Evolutionary conservation across 495 filamentous ascomycete genomes (phyloP).

Genomic region (Hyaloscypha variabilis): DNA sequence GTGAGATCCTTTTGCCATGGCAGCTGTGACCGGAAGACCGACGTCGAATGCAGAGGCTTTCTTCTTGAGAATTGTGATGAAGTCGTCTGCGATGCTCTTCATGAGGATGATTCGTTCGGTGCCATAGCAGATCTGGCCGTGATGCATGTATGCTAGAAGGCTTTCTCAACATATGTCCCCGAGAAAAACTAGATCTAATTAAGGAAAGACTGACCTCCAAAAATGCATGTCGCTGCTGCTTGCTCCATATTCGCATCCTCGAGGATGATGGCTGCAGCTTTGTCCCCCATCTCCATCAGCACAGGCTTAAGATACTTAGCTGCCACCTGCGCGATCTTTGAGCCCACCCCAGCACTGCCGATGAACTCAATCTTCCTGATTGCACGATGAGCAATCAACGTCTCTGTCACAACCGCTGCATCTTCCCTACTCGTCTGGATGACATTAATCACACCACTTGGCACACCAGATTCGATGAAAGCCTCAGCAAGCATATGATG

Average conservation of each 20-base stretch:
- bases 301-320: conserved; percentile 65
- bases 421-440: conserved; percentile 51
- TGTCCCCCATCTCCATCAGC: conserved; percentile 65
- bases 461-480: conserved; percentile 74
- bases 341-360: conserved; percentile 58
- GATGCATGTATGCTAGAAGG: conserved; percentile 40
- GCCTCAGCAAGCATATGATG: conserved; percentile 72
- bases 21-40: too few relatives aligned
- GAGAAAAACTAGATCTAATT: too few relatives aligned
- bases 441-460: conserved; percentile 58
- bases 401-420: conserved; percentile 53
- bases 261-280: conserved; percentile 61
- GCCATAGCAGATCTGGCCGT: conserved; percentile 87
- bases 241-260: conserved; percentile 62
- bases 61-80: conserved; percentile 42
- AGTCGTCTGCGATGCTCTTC: conserved; percentile 63
- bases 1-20: too few relatives aligned
- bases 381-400: conserved; percentile 52
- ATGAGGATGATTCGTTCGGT: conserved; percentile 83
- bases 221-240: conserved; percentile 42
- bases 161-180: too few relatives aligned
- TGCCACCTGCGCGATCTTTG: conserved; percentile 46
- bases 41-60: conserved; percentile 39
- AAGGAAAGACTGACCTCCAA: conserved; percentile 11
- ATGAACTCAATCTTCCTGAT: conserved; percentile 69